A percentile compares a stretch with the other conserved stretches of the same genome.
These are phyloP conservation scores for Sarocladiaceae sp. DNA, from an alignment of 2,329 filamentous ascomycete genomes.

Conservation along the genomic window DNA sequence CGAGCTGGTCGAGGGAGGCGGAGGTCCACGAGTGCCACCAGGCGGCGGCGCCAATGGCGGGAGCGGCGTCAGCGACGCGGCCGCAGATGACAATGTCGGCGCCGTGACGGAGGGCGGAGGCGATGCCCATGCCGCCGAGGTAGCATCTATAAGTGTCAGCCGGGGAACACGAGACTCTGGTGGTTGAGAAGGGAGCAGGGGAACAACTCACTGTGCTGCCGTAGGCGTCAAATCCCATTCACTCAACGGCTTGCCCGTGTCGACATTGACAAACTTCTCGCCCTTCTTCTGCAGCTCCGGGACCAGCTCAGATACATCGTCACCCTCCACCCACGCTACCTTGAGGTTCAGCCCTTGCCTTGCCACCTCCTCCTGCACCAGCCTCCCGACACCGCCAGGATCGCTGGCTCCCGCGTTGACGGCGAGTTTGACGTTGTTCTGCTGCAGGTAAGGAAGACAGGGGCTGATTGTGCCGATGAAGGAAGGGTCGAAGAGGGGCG, in stretches of 20 bases:
- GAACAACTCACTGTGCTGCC: conserved; percentile 18
- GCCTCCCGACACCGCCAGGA: conserved; percentile 21
- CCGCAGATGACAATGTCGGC: conserved; percentile 35
- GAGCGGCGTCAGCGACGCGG: conserved; percentile 38
- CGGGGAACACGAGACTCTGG: background rate
- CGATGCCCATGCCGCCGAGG: conserved; percentile 15
- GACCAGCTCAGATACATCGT: conserved; percentile 25
- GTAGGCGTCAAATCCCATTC: conserved; percentile 18
- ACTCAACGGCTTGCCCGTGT: conserved; percentile 18
- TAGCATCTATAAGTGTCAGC: conserved; percentile 12
- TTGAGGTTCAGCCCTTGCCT: conserved; percentile 22
- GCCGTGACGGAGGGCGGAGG: conserved; percentile 13
- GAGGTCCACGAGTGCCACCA: conserved; percentile 47
- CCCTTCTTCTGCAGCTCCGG: conserved; percentile 15
- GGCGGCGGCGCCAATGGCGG: conserved; percentile 46
- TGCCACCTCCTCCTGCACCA: conserved; percentile 21
- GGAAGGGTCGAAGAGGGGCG: conserved; percentile 22
- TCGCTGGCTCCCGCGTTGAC: conserved; percentile 33
- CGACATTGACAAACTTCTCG: conserved; percentile 18
- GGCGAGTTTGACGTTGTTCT: conserved; percentile 26
- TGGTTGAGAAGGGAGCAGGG: background rate
- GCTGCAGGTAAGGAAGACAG: conserved; percentile 25
- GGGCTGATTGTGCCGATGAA: conserved; percentile 34
- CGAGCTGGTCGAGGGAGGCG: conserved; percentile 38
- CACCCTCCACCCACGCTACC: conserved; percentile 30